Evolutionary conservation across 1,139 yeast species (phyloP), one percentile per base, ranked within the genome.

Genomic region (Kodamaea sp.): DNA sequence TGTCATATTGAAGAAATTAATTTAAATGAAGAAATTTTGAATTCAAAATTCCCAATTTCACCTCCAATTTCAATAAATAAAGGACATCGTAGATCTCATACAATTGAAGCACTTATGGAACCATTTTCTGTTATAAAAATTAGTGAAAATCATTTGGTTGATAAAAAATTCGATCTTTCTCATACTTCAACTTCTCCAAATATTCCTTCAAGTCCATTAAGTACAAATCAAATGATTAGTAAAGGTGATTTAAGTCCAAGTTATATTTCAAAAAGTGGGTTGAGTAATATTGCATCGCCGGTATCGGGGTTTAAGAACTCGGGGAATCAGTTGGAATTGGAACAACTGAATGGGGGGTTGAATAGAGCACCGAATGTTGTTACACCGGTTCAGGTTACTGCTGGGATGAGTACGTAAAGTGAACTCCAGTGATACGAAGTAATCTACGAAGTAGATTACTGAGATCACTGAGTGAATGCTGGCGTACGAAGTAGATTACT

Each of bases 351-450:
- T 8, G 56, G 57, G 24, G 60, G 56, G 27, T 39, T 34, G n/a
- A 57, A 53, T 27, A 48, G 65, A 8, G 71, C 73, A 6, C 72
- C 75, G 2, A 68, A 60, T 42, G 63, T 69, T 4, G 63, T 71
- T n/a, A 67, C 75, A 1, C 70, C 70, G 7, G 65, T 71, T n/a
- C 76, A 69, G 44, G 77, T 70, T 12, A 67, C 73, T 8, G 72
- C 71, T 10, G 47, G 70, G 39, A 66, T 66, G 71, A 64, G 70
- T 46, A 60, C 70, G 31, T 65, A 43, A 44, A 26, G 31, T 65
- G 43, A 44, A 26, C 8, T 22, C 23, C 20, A 15, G 20, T 15
- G 20, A 3, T n/a, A n/a, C 20, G 20, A 15, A 15, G 20, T 15
- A 4, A 15, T 15, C 20, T 15, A 4, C 20, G 20, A n/a, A n/a